These are phyloP conservation scores for Boletales sp. DNA, from an alignment of 768 basidiomycete species.

Conservation along the genomic window DNA sequence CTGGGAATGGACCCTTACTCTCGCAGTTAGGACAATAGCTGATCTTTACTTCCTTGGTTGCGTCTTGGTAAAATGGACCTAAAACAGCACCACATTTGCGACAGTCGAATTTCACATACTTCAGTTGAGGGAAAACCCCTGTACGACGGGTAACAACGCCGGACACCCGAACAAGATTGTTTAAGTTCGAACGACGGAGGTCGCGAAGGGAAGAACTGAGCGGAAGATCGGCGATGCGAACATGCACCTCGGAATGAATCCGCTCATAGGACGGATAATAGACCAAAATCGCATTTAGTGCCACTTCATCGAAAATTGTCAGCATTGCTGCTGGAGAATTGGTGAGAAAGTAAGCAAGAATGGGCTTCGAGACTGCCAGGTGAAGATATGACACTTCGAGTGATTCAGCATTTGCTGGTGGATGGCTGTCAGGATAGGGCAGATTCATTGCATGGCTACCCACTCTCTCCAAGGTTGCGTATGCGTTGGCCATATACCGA, in stretches of 20 bases:
- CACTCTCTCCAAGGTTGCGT: conserved; percentile 91
- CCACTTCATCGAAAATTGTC: conserved; percentile 91
- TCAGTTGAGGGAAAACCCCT: conserved; percentile 98
- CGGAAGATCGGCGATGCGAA: conserved; percentile 92
- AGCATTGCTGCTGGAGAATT: conserved; percentile 94
- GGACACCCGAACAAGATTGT: conserved; percentile 91
- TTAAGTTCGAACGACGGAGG: conserved; percentile 86
- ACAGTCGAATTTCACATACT: conserved; percentile 99
- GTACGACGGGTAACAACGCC: conserved; percentile 95
- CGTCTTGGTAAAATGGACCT: conserved; percentile 98
- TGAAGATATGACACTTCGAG: conserved; percentile 98
- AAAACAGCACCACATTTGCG: conserved; percentile 89
- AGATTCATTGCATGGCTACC: conserved; percentile 23
- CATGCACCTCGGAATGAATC: conserved; percentile 97
- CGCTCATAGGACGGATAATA: conserved; percentile 96
- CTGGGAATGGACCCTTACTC: conserved; percentile 89
- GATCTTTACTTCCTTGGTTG: conserved; percentile 88
- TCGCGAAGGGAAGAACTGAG: conserved; percentile 88
- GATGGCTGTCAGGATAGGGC: conserved; percentile 8
- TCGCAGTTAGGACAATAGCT: conserved; percentile 95
- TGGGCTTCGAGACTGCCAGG: conserved; percentile 86
- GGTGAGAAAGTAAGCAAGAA: conserved; percentile 95
- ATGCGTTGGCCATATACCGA: conserved; percentile 96
- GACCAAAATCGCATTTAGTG: conserved; percentile 88
- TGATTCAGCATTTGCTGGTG: conserved; percentile 89